Percentiles rank a stretch among this genome's conserved stretches.
Conservation (phyloP, 768 basidiomycete genomes). For the Mycena kentingensis region DNA sequence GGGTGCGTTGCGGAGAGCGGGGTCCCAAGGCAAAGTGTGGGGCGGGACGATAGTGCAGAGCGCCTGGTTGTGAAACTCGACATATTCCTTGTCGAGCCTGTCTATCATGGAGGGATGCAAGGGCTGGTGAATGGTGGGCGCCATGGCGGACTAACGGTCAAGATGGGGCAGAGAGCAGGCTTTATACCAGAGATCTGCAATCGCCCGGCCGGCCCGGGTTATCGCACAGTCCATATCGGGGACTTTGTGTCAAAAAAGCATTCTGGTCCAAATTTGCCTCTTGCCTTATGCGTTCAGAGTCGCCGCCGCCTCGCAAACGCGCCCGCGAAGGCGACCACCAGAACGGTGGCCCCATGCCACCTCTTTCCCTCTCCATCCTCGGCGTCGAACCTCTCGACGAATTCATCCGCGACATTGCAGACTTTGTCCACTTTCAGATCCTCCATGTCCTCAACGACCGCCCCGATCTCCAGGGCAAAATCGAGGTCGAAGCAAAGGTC, state of each 20-base stretch:
- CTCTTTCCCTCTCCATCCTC: constrained; percentile 78
- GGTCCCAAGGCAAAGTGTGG: constrained; percentile 65
- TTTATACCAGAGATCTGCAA: not conserved
- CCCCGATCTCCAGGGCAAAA: constrained; percentile 49
- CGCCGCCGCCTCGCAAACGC: constrained; percentile 35
- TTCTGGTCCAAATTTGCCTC: not conserved
- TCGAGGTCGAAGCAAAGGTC: constrained; percentile 93
- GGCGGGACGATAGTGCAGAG: constrained; percentile 48
- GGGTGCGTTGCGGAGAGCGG: constrained; percentile 52
- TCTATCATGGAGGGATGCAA: constrained; percentile 62
- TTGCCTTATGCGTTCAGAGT: constrained; percentile 24
- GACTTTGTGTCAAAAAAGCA: not conserved
- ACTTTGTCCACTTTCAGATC: constrained; percentile 81
- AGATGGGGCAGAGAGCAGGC: not conserved
- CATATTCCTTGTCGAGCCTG: constrained; percentile 67
- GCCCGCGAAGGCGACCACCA: constrained; percentile 28
- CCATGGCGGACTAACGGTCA: constrained; percentile 9
- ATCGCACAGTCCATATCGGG: no score
- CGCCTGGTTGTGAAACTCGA: constrained; percentile 57
- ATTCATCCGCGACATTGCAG: constrained; percentile 88
- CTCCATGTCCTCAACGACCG: constrained; percentile 62
- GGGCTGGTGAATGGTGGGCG: constrained; percentile 40
- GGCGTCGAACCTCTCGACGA: constrained; percentile 91
- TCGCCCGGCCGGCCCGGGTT: no score
- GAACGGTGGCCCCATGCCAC: constrained; percentile 48